phyloP scores from a whole-genome alignment of 2,329 filamentous ascomycete genomes.

The Aspergillus novoparasiticus region DNA sequence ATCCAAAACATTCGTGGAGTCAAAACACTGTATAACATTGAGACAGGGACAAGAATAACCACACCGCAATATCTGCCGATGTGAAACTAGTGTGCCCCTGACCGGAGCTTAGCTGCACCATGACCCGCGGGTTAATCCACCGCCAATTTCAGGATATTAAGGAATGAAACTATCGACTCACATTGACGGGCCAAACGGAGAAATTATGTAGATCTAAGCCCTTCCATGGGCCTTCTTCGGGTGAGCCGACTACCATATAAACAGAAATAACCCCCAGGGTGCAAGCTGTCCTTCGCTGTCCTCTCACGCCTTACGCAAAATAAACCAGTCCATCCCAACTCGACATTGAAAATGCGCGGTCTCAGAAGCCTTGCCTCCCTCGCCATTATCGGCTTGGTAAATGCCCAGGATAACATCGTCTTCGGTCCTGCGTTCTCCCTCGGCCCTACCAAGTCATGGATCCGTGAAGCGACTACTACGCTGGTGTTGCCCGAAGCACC shows the following conservation, averaged over 20 bases:
- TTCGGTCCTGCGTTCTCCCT: conserved; percentile 37
- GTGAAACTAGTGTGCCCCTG: conserved; percentile 6
- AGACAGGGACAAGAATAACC: not conserved
- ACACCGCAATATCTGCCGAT: not conserved
- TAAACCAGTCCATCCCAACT: not conserved
- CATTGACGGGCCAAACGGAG: not conserved
- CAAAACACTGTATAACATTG: not conserved
- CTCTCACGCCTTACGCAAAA: not conserved
- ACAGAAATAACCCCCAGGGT: not conserved
- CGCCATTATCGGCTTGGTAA: conserved; percentile 17
- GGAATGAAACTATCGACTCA: not conserved
- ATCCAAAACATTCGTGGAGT: not conserved
- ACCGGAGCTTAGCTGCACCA: conserved; percentile 5
- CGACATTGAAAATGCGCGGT: not conserved
- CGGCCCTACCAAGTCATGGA: conserved; percentile 35
- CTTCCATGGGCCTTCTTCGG: not conserved
- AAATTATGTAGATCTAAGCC: not conserved
- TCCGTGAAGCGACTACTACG: conserved; percentile 35
- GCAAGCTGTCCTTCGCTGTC: not conserved
- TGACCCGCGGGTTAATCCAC: not conserved
- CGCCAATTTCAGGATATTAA: not conserved
- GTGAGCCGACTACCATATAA: not conserved
- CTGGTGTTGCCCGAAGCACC: conserved; percentile 32
- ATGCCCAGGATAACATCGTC: conserved; percentile 23
- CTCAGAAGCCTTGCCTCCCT: conserved; percentile 12